Conservation (phyloP, 768 basidiomycete genomes). For the Termitomyces sp. region DNA sequence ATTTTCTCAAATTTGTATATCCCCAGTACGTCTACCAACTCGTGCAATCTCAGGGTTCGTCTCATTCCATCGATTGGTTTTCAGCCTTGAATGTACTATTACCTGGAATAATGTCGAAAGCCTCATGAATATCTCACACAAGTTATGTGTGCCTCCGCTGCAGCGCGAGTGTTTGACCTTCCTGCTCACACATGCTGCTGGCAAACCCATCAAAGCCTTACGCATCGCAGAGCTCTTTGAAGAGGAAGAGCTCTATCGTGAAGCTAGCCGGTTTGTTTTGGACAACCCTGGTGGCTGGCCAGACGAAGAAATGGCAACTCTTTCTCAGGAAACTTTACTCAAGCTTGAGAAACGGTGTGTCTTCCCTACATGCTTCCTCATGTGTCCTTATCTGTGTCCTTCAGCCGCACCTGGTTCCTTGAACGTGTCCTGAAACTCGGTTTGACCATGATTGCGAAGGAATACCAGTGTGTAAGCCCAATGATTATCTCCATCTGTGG, state of each 20-base stretch:
- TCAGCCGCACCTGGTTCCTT: constrained; percentile 90
- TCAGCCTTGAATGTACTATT: constrained; percentile 84
- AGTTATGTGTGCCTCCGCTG: constrained; percentile 79
- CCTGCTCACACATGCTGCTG: constrained; percentile 89
- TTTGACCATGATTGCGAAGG: constrained; percentile 82
- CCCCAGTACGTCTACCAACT: constrained; percentile 65
- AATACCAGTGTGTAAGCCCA: constrained; percentile 85
- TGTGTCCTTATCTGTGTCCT: background rate
- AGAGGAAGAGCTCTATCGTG: constrained; percentile 87
- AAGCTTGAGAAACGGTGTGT: constrained; percentile 84
- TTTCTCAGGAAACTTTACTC: constrained; percentile 78
- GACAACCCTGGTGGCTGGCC: constrained; percentile 89
- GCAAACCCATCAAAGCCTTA: constrained; percentile 90
- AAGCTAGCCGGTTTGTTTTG: constrained; percentile 87
- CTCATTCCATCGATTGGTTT: background rate
- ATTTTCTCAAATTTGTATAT: constrained; percentile 91
- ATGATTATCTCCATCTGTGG: background rate
- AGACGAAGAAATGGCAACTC: constrained; percentile 76
- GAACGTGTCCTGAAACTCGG: constrained; percentile 93
- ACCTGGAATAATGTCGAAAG: constrained; percentile 95
- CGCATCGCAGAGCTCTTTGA: constrained; percentile 88
- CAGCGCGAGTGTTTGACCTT: constrained; percentile 84
- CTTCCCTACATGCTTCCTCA: background rate
- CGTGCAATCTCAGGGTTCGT: background rate
- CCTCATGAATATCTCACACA: constrained; percentile 87